Base-by-base conservation (phyloP, 2,329 filamentous ascomycete genomes). In the Helotiales sp. region DNA sequence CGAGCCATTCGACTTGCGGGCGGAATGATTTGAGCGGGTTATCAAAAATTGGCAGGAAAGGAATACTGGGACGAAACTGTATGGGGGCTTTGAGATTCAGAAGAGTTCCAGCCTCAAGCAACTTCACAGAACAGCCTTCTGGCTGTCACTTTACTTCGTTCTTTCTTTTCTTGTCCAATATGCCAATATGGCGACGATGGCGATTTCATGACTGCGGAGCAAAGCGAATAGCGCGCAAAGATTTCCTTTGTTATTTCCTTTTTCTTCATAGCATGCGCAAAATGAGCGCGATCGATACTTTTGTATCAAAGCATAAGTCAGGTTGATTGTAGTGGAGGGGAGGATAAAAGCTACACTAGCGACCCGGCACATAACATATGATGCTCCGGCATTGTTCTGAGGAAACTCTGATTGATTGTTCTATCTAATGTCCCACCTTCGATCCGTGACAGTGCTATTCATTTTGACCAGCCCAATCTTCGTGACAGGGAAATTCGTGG, bases 161-260 rank as follows among this genome's bases (percentile, higher is more conserved):
- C 61, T 64, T 67, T 56, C 48, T 65, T 63, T 55, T 60, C 52
- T 42, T 55, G 46, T 48, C 46, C 25, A 48, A 33, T 29, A 30
- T 29, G 46, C 25, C 27, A n/a, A 34, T 9, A 34, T 15, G 25
- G 15, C 22, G 22, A 46, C 25, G 25, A 48, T 29, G 17, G 25
- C 46, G 40, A 27, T 4, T 30, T 48, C 27, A 38, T 12, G n/a
- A 47, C 31, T 22, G 46, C 42, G 24, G 55, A 49, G 24, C 40
- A 49, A 50, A 52, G 15, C 31, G 46, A 17, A 55, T 24, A 54
- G n/a, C n/a, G n/a, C 30, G 57, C 34, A 59, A 51, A 51, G 51
- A 63, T 70, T 68, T 69, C 64, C 54, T 69, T 69, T 70, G 62
- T 69, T 63, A 34, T 48, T 68, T 6, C 63, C 44, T 57, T 55